Percentiles rank a stretch among this genome's conserved stretches.
phyloP scores from a whole-genome alignment of 2,329 filamentous ascomycete species.

The Bipolaris zeicola region DNA sequence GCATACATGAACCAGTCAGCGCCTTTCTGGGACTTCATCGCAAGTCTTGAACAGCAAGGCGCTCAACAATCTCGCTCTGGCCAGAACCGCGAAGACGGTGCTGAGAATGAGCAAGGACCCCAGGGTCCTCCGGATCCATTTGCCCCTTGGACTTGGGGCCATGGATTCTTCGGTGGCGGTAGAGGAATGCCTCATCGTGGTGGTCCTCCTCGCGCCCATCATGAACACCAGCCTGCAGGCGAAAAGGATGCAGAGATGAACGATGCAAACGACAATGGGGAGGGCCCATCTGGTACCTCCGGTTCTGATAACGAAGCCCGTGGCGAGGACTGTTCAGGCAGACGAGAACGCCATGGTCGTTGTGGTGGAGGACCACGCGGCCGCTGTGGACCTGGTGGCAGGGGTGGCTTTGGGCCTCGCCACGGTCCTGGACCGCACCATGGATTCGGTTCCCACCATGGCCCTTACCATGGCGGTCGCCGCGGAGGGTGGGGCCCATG shows the following conservation, averaged over 20 bases:
- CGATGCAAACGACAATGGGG: constrained; percentile 33
- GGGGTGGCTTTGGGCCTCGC: constrained; percentile 23
- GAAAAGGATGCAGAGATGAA: constrained; percentile 24
- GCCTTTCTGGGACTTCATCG: constrained; percentile 63
- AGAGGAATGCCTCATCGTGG: constrained; percentile 38
- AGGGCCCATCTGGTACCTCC: constrained; percentile 37
- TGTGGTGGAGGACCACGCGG: constrained; percentile 28
- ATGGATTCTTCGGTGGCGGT: constrained; percentile 34
- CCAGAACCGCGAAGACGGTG: constrained; percentile 40
- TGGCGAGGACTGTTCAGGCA: constrained; percentile 13
- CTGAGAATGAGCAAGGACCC: constrained; percentile 29
- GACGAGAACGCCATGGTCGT: constrained; percentile 27
- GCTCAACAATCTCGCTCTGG: constrained; percentile 48
- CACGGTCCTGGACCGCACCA: constrained; percentile 20
- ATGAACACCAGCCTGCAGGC: constrained; percentile 19
- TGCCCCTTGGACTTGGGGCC: constrained; percentile 45
- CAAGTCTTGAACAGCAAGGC: constrained; percentile 56
- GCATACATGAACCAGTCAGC: constrained; percentile 59
- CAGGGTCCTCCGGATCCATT: constrained; percentile 25
- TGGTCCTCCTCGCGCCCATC: constrained; percentile 33
- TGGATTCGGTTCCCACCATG: constrained; percentile 17
- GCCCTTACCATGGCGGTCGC: constrained; percentile 21
- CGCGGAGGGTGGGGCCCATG: constrained; percentile 37
- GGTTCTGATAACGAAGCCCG: constrained; percentile 32
- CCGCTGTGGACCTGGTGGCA: constrained; percentile 30